These are phyloP conservation scores for Trifolium subterraneum DNA, from an alignment of 306 rosid genomes.

Conservation along the genomic window DNA sequence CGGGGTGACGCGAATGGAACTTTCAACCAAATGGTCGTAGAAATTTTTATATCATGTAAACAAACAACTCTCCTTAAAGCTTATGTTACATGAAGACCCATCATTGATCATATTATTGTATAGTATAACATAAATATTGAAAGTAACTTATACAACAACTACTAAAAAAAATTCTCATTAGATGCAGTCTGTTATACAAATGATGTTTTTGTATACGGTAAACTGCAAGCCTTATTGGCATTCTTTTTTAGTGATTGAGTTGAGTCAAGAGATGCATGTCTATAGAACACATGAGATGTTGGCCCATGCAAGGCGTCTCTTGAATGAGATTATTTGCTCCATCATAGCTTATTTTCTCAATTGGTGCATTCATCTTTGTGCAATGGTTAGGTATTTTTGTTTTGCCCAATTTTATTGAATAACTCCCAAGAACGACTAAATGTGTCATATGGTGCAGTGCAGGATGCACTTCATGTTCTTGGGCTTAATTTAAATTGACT, in stretches of 20 bases:
- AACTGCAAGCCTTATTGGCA: not conserved
- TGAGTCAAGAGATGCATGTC: not conserved
- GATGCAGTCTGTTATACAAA: not conserved
- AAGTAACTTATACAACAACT: not conserved
- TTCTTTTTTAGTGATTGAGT: not conserved
- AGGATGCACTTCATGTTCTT: not conserved
- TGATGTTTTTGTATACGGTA: conserved; percentile 8
- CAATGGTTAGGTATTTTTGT: too few species aligned
- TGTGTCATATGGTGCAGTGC: conserved; percentile 1
- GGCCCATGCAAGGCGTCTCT: not conserved
- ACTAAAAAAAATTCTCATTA: not conserved
- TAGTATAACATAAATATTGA: not conserved
- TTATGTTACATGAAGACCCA: not conserved
- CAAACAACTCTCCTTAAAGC: not conserved
- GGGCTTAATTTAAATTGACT: not conserved
- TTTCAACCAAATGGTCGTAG: not conserved
- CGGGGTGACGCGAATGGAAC: too few species aligned
- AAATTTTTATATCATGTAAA: not conserved
- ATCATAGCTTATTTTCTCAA: not conserved
- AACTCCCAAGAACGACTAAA: too few species aligned
- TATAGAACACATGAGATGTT: not conserved
- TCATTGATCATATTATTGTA: not conserved
- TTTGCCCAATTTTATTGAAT: too few species aligned
- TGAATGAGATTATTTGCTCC: not conserved
- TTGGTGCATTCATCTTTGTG: conserved; percentile 7